These are phyloP conservation scores for Suillus bovinus DNA, from an alignment of 768 basidiomycete genomes.

Conservation along the genomic window DNA sequence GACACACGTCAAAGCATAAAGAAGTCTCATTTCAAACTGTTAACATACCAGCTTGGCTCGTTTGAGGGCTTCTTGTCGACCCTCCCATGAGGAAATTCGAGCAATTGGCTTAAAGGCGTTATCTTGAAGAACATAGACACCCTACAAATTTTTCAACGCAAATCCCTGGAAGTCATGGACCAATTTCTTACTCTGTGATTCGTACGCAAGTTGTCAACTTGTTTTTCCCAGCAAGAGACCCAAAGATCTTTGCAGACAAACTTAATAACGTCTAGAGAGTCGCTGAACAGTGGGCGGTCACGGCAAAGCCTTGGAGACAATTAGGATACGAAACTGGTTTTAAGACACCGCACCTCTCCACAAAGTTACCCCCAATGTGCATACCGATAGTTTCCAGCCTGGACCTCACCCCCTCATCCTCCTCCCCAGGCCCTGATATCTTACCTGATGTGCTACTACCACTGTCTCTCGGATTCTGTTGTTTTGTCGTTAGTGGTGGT, in stretches of 20 bases:
- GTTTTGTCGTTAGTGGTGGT: slow-evolving; percentile 44
- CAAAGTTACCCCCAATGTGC: slow-evolving; percentile 84
- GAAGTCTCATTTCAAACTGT: background rate
- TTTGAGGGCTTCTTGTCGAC: slow-evolving; percentile 69
- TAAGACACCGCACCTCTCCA: slow-evolving; percentile 64
- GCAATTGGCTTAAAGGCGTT: slow-evolving; percentile 85
- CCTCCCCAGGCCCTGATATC: slow-evolving; percentile 39
- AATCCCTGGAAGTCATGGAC: slow-evolving; percentile 1
- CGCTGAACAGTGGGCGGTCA: slow-evolving; percentile 70
- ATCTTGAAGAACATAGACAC: slow-evolving; percentile 92
- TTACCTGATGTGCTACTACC: slow-evolving; percentile 29
- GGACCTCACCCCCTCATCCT: slow-evolving; percentile 67
- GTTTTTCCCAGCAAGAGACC: slow-evolving; percentile 89
- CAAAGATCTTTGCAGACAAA: slow-evolving; percentile 98
- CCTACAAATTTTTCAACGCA: slow-evolving; percentile 43
- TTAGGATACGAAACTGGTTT: background rate
- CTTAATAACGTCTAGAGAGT: slow-evolving; percentile 89
- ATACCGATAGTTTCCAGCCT: slow-evolving; percentile 82
- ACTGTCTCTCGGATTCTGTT: slow-evolving; percentile 35
- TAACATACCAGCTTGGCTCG: slow-evolving; percentile 68
- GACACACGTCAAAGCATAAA: slow-evolving; percentile 5
- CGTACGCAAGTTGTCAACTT: slow-evolving; percentile 92
- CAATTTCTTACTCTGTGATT: slow-evolving; percentile 76
- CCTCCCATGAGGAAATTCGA: slow-evolving; percentile 79
- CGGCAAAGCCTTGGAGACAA: slow-evolving; percentile 61